phyloP scores from a whole-genome alignment of 208 protist genomes.

The Leishmania tropica region DNA sequence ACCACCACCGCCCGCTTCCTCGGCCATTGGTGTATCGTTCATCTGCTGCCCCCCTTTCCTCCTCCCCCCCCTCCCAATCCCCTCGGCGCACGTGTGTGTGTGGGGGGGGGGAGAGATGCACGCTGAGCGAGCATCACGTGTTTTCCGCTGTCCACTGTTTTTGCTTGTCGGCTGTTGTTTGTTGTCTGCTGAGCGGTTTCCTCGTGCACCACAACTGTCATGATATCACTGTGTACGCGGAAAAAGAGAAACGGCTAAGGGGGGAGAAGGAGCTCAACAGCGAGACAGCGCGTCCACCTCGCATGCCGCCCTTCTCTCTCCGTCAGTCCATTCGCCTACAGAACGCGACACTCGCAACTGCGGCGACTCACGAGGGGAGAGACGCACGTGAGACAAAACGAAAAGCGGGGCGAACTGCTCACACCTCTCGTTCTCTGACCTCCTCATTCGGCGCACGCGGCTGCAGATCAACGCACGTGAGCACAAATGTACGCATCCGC shows the following conservation, averaged over 20 bases:
- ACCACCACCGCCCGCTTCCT: not conserved
- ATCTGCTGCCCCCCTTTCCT: not conserved
- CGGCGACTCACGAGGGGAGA: not conserved
- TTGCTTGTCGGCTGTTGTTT: no score
- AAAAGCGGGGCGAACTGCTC: not conserved
- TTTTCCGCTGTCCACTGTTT: no score
- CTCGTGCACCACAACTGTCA: no score
- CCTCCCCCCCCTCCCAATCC: no score
- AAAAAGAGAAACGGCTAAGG: not conserved
- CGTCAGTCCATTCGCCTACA: not conserved
- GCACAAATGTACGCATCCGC: not conserved
- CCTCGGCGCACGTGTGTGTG: not conserved
- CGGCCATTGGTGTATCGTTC: not conserved
- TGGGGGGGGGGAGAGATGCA: not conserved
- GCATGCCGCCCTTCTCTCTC: not conserved
- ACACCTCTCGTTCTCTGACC: not conserved
- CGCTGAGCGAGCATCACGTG: not conserved
- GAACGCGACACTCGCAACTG: not conserved
- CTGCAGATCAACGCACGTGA: not conserved
- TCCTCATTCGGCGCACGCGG: not conserved
- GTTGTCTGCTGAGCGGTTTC: no score
- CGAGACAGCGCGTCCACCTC: not conserved
- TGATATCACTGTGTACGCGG: not conserved
- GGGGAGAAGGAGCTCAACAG: not conserved
- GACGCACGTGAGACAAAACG: no score